phyloP scores from a whole-genome alignment of 257 asterid genomes.

The Capsicum rhomboideum region DNA sequence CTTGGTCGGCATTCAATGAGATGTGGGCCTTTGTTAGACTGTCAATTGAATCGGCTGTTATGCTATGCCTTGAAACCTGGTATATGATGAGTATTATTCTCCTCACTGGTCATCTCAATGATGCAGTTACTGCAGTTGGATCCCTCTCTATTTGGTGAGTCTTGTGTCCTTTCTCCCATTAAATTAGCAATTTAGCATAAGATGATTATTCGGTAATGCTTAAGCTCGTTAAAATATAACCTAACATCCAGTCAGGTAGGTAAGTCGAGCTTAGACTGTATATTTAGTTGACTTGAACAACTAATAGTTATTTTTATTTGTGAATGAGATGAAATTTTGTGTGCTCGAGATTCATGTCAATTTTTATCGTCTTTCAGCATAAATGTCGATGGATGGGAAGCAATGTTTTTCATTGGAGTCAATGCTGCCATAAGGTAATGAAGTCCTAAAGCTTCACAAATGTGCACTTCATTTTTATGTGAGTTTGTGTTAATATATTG shows the following conservation, averaged over 20 bases:
- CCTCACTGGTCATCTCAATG: constrained; percentile 61
- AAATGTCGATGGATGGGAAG: constrained; percentile 57
- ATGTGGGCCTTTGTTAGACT: constrained; percentile 75
- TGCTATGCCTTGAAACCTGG: constrained; percentile 88
- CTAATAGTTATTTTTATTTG: not conserved
- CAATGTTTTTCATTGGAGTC: constrained; percentile 71
- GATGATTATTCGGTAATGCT: not conserved
- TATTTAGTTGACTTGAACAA: not conserved
- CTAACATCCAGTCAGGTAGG: not conserved
- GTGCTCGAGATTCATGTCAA: not conserved
- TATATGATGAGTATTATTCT: constrained; percentile 72
- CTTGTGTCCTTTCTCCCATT: not conserved
- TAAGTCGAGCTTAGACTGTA: not conserved
- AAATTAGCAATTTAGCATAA: not conserved
- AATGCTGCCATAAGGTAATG: constrained; percentile 77
- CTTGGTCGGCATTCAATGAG: constrained; percentile 50
- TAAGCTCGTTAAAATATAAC: not conserved
- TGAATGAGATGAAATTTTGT: not conserved
- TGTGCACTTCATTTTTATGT: not conserved
- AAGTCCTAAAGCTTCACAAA: not conserved
- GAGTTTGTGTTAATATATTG: not conserved
- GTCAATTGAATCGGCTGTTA: constrained; percentile 81
- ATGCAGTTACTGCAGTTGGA: constrained; percentile 71
- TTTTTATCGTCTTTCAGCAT: constrained; percentile 31
- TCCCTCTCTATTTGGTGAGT: constrained; percentile 78